Percentiles rank a stretch among this genome's conserved stretches.
Conservation (phyloP, 73 alveolate species). For the Symbiodinium natans region DNA sequence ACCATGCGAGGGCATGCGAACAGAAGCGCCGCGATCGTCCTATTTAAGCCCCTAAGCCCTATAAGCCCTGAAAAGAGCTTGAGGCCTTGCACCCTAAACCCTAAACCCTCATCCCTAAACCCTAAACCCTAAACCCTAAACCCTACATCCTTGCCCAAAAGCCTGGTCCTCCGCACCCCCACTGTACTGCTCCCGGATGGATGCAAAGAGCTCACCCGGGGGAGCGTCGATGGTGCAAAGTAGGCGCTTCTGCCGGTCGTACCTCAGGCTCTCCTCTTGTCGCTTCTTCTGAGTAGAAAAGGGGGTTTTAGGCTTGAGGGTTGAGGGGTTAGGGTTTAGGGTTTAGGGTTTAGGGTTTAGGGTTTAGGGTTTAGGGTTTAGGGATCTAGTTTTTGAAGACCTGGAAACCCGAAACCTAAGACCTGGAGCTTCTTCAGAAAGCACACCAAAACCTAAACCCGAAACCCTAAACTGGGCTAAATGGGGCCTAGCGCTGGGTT, state of each 20-base stretch:
- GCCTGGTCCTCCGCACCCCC: neutral
- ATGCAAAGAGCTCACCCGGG: neutral
- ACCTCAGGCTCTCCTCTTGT: neutral
- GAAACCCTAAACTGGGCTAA: too few species aligned
- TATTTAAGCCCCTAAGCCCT: neutral
- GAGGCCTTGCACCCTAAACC: neutral
- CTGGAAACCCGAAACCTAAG: too few species aligned
- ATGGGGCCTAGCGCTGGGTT: too few species aligned
- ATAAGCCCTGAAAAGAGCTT: neutral
- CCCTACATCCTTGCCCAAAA: neutral
- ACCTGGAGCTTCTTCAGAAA: too few species aligned
- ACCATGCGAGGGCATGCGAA: slow-evolving; percentile 17
- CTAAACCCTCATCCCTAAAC: neutral
- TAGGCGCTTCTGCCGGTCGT: slow-evolving; percentile 1
- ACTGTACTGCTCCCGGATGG: slow-evolving; percentile 19
- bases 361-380: too few species aligned
- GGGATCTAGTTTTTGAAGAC: too few species aligned
- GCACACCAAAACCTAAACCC: too few species aligned
- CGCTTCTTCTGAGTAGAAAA: too few species aligned
- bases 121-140: neutral
- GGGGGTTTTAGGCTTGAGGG: too few species aligned
- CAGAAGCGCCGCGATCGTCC: neutral
- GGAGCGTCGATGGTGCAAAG: slow-evolving; percentile 2
- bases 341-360: too few species aligned
- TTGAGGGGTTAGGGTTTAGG: too few species aligned